Conservation (phyloP, 352 stramenopile genomes). For the Pythium phragmiticola region DNA sequence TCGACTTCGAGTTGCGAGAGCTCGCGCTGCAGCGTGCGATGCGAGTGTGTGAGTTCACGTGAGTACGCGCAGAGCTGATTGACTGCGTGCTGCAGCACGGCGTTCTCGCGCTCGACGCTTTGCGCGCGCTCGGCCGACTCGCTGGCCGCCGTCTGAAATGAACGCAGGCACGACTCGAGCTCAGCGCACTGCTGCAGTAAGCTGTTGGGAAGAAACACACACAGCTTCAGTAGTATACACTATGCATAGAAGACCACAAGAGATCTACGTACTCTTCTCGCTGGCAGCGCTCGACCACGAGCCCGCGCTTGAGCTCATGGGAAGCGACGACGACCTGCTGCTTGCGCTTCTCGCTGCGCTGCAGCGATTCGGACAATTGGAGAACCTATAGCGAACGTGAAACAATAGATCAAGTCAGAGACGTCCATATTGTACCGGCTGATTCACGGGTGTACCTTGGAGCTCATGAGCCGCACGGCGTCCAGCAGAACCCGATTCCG, state of each 20-base stretch:
- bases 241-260: no score
- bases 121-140: slow-evolving; percentile 38
- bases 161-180: slow-evolving; percentile 49
- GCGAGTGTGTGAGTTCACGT: slow-evolving; percentile 41
- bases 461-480: slow-evolving; percentile 34
- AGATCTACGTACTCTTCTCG: slow-evolving; percentile 44
- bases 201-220: slow-evolving; percentile 19
- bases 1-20: slow-evolving; percentile 52
- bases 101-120: slow-evolving; percentile 50
- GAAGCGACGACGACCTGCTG: slow-evolving; percentile 26
- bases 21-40: slow-evolving; percentile 46
- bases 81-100: slow-evolving; percentile 43
- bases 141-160: slow-evolving; percentile 34
- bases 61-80: slow-evolving; percentile 56
- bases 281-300: slow-evolving; percentile 59
- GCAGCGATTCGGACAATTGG: slow-evolving; percentile 33
- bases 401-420: neutral
- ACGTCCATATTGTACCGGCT: neutral
- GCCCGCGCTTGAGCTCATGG: slow-evolving; percentile 42
- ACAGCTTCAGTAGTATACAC: neutral
- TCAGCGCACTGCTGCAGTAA: slow-evolving; percentile 50
- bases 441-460: slow-evolving; percentile 29
- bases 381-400: slow-evolving; percentile 27
- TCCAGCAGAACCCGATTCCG: slow-evolving; percentile 50
- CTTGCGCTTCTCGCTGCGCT: slow-evolving; percentile 25